Base-by-base conservation (phyloP, 441 rosid genomes). In the Pelargonium myrrhifolium region DNA sequence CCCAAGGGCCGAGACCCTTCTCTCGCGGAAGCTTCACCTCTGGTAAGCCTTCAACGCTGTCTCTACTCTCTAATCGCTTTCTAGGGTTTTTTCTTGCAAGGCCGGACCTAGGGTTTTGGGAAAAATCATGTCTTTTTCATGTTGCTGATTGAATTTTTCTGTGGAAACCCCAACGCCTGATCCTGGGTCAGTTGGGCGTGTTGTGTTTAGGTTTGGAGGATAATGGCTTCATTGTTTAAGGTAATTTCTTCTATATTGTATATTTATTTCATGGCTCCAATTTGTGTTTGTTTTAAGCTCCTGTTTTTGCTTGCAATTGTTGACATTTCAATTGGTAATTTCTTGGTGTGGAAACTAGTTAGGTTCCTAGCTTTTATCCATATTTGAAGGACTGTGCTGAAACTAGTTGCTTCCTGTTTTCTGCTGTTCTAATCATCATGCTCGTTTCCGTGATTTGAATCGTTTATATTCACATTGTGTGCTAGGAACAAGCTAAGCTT, bases 191-290 rank as follows among this genome's bases (percentile, higher is more conserved):
- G 21, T 3, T 42, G 22, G 35, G 58, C 2, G 51, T 28, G 37
- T 1, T 42, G 37, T 37, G 28, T 56, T 22, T 9, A 6, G 28
- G 39, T 14, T 39, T 12, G 2, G 47, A 39, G 47, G 2, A 28
- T 62, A 40, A 92, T 92, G 97, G 97, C 96, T 78, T 86, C 86
- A 18, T 81, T 92, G 67, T 92, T 92, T 83, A 92, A 92, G 96
- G 98, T 88, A 77, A 65, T 45, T 43, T 31, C 14, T 63, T 59
- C 3, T 9, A n/a, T 62, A 56, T 37, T 31, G 9, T 53, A 0
- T 35, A 11, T n/a, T n/a, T 1, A 20, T 31, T 35, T 28, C 6
- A 6, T 53, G 6, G 22, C 18, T 53, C 24, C 9, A 18, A 6
- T 6, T 20, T 18, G 6, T 17, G 20, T 53, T 53, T 53, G 22